A percentile compares a stretch with the other conserved stretches of the same genome.
phyloP scores from a whole-genome alignment of 2,329 filamentous ascomycete species.

The Passalora sequoiae region DNA sequence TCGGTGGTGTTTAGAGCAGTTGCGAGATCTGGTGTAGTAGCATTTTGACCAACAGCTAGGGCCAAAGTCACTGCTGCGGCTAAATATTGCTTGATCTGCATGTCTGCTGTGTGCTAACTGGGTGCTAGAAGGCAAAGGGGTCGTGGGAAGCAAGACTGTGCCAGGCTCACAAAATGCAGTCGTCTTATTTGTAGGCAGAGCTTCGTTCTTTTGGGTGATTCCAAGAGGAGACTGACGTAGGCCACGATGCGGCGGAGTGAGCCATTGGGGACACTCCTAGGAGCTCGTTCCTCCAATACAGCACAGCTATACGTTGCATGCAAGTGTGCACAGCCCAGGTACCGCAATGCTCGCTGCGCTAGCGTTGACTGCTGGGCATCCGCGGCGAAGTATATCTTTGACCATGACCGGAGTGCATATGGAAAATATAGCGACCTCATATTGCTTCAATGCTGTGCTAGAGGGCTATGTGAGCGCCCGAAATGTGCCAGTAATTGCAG shows the following conservation, averaged over 20 bases:
- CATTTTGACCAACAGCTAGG: conserved; percentile 24
- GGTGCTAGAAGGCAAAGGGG: conserved; percentile 1
- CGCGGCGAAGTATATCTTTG: not conserved
- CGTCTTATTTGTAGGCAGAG: conserved; percentile 2
- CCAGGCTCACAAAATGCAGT: not conserved
- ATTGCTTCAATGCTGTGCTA: too few relatives aligned
- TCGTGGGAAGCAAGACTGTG: not conserved
- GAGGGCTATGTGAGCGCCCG: too few relatives aligned
- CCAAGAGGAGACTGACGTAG: conserved; percentile 14
- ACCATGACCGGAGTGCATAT: too few relatives aligned
- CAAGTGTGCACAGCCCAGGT: not conserved
- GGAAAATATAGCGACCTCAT: too few relatives aligned
- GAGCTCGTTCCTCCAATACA: conserved; percentile 9
- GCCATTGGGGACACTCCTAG: conserved; percentile 7
- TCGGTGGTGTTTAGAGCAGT: conserved; percentile 31
- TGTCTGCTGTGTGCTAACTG: conserved; percentile 18
- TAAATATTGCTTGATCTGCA: conserved; percentile 39
- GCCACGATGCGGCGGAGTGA: conserved; percentile 13
- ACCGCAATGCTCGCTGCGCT: not conserved
- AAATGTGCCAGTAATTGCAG: too few relatives aligned
- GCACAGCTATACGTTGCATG: conserved; percentile 2
- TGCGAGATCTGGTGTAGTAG: conserved; percentile 35
- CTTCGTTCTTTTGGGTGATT: conserved; percentile 6
- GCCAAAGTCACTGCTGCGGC: conserved; percentile 35
- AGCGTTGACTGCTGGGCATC: not conserved